Evolutionary conservation across 1,284 basidiomycete genomes (phyloP), one percentile per base, ranked within the genome.

Genomic region (Ceratobasidium sp.): DNA sequence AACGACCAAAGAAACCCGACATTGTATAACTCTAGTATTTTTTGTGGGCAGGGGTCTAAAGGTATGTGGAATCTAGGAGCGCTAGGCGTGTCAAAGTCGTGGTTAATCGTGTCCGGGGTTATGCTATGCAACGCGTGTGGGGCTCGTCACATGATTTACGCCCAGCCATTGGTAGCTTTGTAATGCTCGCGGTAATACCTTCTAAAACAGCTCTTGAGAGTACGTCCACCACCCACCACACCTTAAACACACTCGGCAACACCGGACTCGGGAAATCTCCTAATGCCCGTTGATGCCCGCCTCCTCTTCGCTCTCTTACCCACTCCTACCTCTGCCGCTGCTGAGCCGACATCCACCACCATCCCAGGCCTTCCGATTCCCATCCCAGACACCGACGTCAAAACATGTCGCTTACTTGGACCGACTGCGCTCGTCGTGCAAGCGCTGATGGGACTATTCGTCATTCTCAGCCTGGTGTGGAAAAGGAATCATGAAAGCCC

Each of bases 401-500:
- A 81, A 78, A 20, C 27, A 74, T 88, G 87, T 79, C 81, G 82
- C 33, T 83, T 88, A 16, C 81, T 88, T 18, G 87, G 87, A 0
- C 84, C 86, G 4, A 85, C 86, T 3, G 87, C 85, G 3, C 81
- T 87, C 57, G 78, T 85, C 77, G 93, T 94, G 23, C 95, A 96
- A 84, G 92, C 85, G 2, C 87, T 95, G 71, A 94, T 99, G 93
- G 97, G 96, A 35, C 84, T 96, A 27, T 85, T 99, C 38, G 96
- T 98, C 44, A 88, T 98, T 62, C 87, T 91, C 12, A 95, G 95
- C 4, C 87, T 99, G 60, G 88, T 98, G 1, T 92, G 92, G 83
- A 99, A 99, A 84, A 89, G 97, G 76, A 93, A 97, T 80, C 87
- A 94, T 80, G 97, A 99, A 85, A 88, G 88, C 62, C 92, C 92